A percentile compares a stretch with the other conserved stretches of the same genome.
These are phyloP conservation scores for Posidonia oceanica DNA, from an alignment of 116 monocot species.

Conservation along the genomic window DNA sequence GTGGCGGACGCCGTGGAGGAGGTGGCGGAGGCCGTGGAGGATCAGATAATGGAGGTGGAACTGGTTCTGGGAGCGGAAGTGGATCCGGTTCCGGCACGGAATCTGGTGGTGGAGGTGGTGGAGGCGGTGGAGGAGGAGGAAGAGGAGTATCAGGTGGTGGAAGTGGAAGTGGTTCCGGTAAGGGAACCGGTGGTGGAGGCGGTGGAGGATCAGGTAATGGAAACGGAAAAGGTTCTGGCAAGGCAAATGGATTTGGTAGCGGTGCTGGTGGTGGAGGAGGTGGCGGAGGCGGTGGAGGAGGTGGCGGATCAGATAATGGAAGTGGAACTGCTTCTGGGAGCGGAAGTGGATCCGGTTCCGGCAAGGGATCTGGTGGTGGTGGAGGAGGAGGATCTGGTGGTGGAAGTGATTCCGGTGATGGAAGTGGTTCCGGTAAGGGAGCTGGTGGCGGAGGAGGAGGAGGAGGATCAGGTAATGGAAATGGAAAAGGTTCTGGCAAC, in stretches of 20 bases:
- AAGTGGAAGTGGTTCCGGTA: neutral
- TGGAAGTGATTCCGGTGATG: neutral
- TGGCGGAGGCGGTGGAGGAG: neutral
- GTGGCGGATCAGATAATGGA: neutral
- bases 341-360: too few species aligned
- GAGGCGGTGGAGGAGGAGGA: neutral
- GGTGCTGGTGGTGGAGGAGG: neutral
- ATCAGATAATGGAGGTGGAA: too few species aligned
- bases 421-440: neutral
- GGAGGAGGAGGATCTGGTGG: neutral
- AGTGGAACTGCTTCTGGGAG: too few species aligned
- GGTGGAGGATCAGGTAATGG: neutral
- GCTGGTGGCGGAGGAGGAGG: neutral
- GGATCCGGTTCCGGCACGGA: too few species aligned
- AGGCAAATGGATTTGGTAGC: neutral
- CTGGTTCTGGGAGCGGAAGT: too few species aligned
- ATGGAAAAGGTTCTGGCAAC: neutral
- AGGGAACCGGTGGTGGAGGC: too few species aligned
- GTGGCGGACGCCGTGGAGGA: neutral
- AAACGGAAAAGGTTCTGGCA: neutral
- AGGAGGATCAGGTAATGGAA: neutral
- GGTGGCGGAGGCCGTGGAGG: too few species aligned
- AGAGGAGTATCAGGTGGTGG: neutral
- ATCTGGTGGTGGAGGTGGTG: neutral
- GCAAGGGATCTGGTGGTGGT: too few species aligned